Evolutionary conservation across 768 basidiomycete genomes (phyloP).

Genomic region (Phlebiopsis flavidoalba): DNA sequence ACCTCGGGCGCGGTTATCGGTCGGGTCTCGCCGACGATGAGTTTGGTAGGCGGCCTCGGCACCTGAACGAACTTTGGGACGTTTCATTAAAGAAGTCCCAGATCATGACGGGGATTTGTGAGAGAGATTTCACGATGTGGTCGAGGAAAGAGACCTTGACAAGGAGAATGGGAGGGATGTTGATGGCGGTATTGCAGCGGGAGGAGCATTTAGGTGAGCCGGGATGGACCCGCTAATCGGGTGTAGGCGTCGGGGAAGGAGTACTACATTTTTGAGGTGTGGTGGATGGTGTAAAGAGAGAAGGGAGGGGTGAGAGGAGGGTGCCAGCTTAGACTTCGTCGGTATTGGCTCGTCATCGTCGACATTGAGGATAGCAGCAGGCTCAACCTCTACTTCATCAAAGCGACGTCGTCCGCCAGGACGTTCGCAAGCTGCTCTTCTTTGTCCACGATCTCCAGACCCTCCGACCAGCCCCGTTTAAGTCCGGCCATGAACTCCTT

Average conservation of each 20-base stretch:
- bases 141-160: slow-evolving; percentile 72
- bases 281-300: slow-evolving; percentile 18
- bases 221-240: background rate
- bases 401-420: slow-evolving; percentile 71
- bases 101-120: slow-evolving; percentile 84
- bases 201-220: slow-evolving; percentile 38
- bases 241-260: slow-evolving; percentile 21
- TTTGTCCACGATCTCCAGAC: slow-evolving; percentile 58
- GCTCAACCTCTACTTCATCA: slow-evolving; percentile 51
- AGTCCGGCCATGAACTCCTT: slow-evolving; percentile 95
- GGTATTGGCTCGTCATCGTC: slow-evolving; percentile 36
- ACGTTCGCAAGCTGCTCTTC: slow-evolving; percentile 67
- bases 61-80: slow-evolving; percentile 72
- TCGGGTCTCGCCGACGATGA: slow-evolving; percentile 61
- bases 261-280: slow-evolving; percentile 18
- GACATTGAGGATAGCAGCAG: slow-evolving; percentile 23
- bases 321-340: slow-evolving; percentile 32
- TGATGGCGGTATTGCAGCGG: slow-evolving; percentile 58
- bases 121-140: slow-evolving; percentile 75
- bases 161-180: slow-evolving; percentile 77
- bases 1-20: slow-evolving; percentile 38
- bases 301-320: slow-evolving; percentile 23
- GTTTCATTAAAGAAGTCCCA: slow-evolving; percentile 91
- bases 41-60: slow-evolving; percentile 75
- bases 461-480: slow-evolving; percentile 77